phyloP scores from a whole-genome alignment of 2,329 filamentous ascomycete genomes.

The Venturia nashicola region DNA sequence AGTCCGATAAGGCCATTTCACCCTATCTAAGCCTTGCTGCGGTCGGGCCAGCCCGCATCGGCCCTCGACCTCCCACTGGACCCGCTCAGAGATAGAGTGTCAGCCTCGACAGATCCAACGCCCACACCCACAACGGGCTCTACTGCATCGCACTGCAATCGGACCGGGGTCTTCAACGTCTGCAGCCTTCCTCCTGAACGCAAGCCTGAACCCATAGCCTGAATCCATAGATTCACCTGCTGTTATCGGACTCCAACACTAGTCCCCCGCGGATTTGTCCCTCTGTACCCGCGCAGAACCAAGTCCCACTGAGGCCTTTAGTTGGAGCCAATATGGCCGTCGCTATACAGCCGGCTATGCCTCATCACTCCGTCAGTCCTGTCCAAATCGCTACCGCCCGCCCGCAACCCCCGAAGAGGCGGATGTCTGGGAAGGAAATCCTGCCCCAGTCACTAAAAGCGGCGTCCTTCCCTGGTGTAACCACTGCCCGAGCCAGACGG shows the following conservation, averaged over 20 bases:
- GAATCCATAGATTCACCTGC: background rate
- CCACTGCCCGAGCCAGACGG: constrained; percentile 27
- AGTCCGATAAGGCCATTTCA: constrained; percentile 2
- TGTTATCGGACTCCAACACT: background rate
- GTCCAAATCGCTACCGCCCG: constrained; percentile 34
- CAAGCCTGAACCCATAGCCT: background rate
- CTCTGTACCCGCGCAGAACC: background rate
- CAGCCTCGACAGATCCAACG: constrained; percentile 3
- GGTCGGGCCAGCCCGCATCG: background rate
- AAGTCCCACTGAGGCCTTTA: background rate
- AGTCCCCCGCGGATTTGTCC: background rate
- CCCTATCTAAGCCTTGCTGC: constrained; percentile 2
- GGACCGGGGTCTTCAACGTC: background rate
- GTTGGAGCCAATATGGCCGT: constrained; percentile 24
- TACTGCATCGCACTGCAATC: background rate
- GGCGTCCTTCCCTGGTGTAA: constrained; percentile 19
- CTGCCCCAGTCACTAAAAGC: constrained; percentile 21
- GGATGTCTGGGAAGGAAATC: constrained; percentile 31
- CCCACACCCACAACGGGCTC: background rate
- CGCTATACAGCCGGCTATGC: constrained; percentile 33
- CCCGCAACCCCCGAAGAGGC: constrained; percentile 24
- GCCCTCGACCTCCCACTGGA: background rate
- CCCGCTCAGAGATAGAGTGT: background rate
- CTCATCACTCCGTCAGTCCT: constrained; percentile 27
- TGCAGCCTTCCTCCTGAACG: background rate